A percentile compares a stretch with the other conserved stretches of the same genome.
These are phyloP conservation scores for Trichothecium roseum DNA, from an alignment of 2,329 filamentous ascomycete species.

Conservation along the genomic window DNA sequence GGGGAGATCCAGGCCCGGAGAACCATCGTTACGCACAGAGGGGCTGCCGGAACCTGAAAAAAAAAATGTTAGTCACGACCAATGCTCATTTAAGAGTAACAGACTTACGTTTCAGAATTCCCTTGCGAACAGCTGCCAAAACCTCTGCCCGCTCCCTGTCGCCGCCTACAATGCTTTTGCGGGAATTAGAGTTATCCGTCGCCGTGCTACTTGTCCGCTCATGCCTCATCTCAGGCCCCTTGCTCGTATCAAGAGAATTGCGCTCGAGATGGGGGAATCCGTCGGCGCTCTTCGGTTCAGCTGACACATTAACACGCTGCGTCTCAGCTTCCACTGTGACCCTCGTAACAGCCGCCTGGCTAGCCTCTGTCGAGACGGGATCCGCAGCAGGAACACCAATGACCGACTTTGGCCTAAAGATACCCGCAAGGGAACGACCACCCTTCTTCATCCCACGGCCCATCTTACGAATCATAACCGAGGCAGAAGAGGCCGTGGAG, in stretches of 20 bases:
- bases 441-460: constrained; percentile 96
- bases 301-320: constrained; percentile 69
- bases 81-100: constrained; percentile 1
- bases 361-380: constrained; percentile 51
- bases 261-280: constrained; percentile 76
- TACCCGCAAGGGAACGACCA: constrained; percentile 77
- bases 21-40: constrained; percentile 48
- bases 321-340: constrained; percentile 91
- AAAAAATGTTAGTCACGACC: constrained; percentile 8
- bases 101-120: constrained; percentile 76
- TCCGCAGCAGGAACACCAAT: constrained; percentile 69
- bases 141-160: constrained; percentile 88
- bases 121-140: constrained; percentile 84
- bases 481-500: constrained; percentile 80
- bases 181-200: constrained; percentile 50
- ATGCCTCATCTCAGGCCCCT: constrained; percentile 29
- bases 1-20: constrained; percentile 45
- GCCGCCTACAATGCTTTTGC: constrained; percentile 84
- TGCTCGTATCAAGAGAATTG: constrained; percentile 63
- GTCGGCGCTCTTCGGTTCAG: constrained; percentile 54
- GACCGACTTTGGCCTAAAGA: constrained; percentile 91
- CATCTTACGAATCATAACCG: constrained; percentile 97
- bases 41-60: constrained; percentile 56
- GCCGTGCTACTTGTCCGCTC: constrained; percentile 46
- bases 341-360: constrained; percentile 82